These are phyloP conservation scores for Plenodomus tracheiphilus DNA, from an alignment of 2,329 filamentous ascomycete genomes.

Conservation along the genomic window DNA sequence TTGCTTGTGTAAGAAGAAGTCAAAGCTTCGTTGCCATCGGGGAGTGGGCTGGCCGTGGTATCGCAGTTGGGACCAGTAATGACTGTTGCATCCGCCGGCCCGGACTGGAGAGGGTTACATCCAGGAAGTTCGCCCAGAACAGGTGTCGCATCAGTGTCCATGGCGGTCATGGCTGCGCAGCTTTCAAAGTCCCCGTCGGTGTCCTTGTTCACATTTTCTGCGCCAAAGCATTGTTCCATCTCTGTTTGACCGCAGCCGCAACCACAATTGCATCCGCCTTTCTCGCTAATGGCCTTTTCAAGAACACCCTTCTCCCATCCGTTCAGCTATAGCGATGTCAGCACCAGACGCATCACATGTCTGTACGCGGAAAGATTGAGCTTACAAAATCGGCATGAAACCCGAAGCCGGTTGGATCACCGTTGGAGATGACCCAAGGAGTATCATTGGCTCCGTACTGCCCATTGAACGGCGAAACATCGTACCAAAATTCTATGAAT, in stretches of 20 bases:
- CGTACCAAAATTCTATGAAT: slow-evolving; percentile 48
- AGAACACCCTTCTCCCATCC: slow-evolving; percentile 45
- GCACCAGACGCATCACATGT: neutral
- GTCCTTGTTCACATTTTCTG: slow-evolving; percentile 39
- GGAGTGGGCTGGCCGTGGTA: neutral
- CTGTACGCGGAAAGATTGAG: neutral
- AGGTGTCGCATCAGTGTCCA: slow-evolving; percentile 15
- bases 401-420: slow-evolving; percentile 43
- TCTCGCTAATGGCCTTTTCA: slow-evolving; percentile 37
- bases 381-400: slow-evolving; percentile 44
- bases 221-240: slow-evolving; percentile 44
- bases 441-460: slow-evolving; percentile 33
- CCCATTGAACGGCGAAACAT: slow-evolving; percentile 38
- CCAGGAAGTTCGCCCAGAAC: slow-evolving; percentile 40
- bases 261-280: slow-evolving; percentile 43
- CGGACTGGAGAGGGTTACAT: slow-evolving; percentile 45
- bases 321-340: slow-evolving; percentile 22
- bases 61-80: slow-evolving; percentile 33
- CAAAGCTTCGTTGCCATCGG: too few species aligned
- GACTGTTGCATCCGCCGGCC: slow-evolving; percentile 35
- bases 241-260: slow-evolving; percentile 41
- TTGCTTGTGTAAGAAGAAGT: neutral
- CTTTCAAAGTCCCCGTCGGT: slow-evolving; percentile 28
- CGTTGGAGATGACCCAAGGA: slow-evolving; percentile 43
- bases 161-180: slow-evolving; percentile 28